Evolutionary conservation across 495 filamentous ascomycete genomes (phyloP), one percentile per base, ranked within the genome.

Genomic region (Talaromyces trachyspermus): DNA sequence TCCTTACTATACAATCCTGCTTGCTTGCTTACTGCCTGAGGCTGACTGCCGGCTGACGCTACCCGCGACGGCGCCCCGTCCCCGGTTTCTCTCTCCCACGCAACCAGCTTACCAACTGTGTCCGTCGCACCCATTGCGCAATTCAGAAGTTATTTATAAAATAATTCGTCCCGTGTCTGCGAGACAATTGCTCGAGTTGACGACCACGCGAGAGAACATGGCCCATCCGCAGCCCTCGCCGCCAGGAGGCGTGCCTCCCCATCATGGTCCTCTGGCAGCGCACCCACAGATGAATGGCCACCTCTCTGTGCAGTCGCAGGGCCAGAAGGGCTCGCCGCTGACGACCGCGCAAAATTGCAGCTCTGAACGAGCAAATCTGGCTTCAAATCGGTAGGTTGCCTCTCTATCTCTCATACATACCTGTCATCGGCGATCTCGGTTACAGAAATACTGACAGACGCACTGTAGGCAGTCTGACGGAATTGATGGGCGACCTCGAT

Each of bases 361-460:
- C 70, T 8, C 65, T 87, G 25, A 98, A 91, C 59, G 92, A 97
- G 62, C 73, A 74, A 33, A 79, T 94, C n/a, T 98, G 92, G 92
- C 76, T 95, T 46, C 86, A 90, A 57, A 85, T 98, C 44, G 92
- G 90, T 95, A 80, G 50, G 79, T 53, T n/a, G n/a, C n/a, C n/a
- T n/a, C n/a, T n/a, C n/a, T n/a, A n/a, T n/a, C n/a, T 27, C 14
- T 26, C 18, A 47, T 15, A 15, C 38, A 38, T 25, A 30, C 43
- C 46, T 43, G 17, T 43, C 24, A n/a, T 22, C 19, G 7, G 25
- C 3, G 24, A 12, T 14, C 19, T n/a, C n/a, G n/a, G 24, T 3
- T 17, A 22, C 35, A 20, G 0, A 11, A 39, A 8, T 14, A 29
- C 9, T 25, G 4, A 19, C 19, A 14, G 15, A 33, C 11, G 17